These are phyloP conservation scores for Solanum bulbocastanum DNA, from an alignment of 257 asterid species.

Conservation along the genomic window DNA sequence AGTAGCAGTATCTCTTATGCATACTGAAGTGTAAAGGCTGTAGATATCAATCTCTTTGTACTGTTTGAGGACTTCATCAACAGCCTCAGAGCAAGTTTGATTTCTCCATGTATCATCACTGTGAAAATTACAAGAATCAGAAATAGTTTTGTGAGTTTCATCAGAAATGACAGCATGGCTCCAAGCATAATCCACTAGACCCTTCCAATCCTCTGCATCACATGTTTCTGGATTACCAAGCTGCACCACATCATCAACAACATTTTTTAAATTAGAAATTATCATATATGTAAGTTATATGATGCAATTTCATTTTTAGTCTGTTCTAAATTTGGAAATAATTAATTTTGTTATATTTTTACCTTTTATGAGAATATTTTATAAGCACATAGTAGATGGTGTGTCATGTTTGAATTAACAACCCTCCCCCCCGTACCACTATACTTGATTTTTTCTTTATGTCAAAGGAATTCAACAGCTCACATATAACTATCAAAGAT, in stretches of 20 bases:
- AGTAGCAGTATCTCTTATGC: conserved; percentile 30
- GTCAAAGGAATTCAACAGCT: not conserved
- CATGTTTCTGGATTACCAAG: conserved; percentile 82
- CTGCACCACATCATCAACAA: conserved; percentile 19
- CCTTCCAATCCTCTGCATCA: conserved; percentile 88
- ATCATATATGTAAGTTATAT: no score
- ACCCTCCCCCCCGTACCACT: not conserved
- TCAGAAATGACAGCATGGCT: conserved; percentile 96
- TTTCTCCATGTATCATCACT: conserved; percentile 53
- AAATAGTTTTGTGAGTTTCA: conserved; percentile 60
- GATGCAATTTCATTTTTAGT: not conserved
- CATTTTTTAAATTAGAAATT: not conserved
- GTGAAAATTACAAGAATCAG: conserved; percentile 53
- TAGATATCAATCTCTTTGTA: conserved; percentile 75
- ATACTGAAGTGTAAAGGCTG: conserved; percentile 72
- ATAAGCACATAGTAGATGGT: not conserved
- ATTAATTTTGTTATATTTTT: not conserved
- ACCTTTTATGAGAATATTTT: not conserved
- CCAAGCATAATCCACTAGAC: conserved; percentile 90
- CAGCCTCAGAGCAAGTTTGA: conserved; percentile 29
- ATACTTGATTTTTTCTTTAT: not conserved
- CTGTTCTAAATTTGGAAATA: not conserved
- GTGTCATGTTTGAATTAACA: not conserved
- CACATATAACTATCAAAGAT: not conserved
- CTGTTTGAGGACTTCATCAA: conserved; percentile 58